Evolutionary conservation across 2,329 filamentous ascomycete species (phyloP), one percentile per base, ranked within the genome.

Genomic region (Fusarium acutatum): DNA sequence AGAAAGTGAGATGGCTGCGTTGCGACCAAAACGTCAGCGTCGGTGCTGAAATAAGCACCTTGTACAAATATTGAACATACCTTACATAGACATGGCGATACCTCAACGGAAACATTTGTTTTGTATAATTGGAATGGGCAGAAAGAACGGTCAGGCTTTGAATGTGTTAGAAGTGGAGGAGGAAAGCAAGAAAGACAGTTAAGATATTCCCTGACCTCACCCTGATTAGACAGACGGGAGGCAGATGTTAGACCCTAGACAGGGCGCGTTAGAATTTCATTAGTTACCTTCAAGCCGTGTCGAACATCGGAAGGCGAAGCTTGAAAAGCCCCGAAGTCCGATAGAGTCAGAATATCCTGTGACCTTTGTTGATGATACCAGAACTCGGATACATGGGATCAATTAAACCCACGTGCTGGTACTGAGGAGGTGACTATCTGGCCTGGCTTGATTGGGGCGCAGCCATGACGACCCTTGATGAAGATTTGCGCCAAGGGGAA

Each of bases 21-120:
- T 66, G 40, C 28, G 35, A 67, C 11, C 28, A 41, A 38, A 41
- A 65, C 43, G 47, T n/a, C 30, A 38, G 50, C 43, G 17, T 32
- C 24, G 66, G 56, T 60, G 67, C 67, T 49, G 28, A 57, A 37
- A 71, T 24, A 17, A 61, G 44, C 57, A 62, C 40, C 17, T 63
- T 74, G 67, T 69, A 74, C 54, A 74, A 71, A 59, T 35, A 54
- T 40, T 66, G 40, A 67, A 57, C 60, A 72, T 74, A 52, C 18
- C 49, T 35, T 35, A 3, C 49, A 35, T 35, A 72, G 64, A 74
- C 47, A 47, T 60, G 64, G 67, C 38, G 70, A 72, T 69, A 74
- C 71, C 71, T 62, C 43, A 26, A 60, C 44, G 47, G 57, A 54
- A 69, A 69, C 34, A 69, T 74, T 74, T 72, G n/a, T 50, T 74